A percentile compares a stretch with the other conserved stretches of the same genome.
Evolutionary conservation across 768 basidiomycete species (phyloP).

Genomic region (Boletus sp.): DNA sequence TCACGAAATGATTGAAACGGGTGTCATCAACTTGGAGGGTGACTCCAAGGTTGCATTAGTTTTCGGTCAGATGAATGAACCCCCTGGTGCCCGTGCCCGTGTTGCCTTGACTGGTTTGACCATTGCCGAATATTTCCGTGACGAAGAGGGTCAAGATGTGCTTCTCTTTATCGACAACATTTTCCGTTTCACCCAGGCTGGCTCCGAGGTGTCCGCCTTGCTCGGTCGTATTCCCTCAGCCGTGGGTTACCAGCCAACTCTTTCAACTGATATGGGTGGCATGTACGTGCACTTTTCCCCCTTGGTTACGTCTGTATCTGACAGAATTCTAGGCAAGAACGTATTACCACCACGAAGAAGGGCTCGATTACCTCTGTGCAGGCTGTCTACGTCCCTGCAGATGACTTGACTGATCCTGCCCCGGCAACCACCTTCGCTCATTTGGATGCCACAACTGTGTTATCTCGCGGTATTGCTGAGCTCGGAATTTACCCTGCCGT

Average conservation of each 20-base stretch:
- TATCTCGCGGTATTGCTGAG: conserved; percentile 98
- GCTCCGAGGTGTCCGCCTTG: conserved; percentile 99
- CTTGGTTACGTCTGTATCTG: not conserved
- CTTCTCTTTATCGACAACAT: conserved; percentile 99
- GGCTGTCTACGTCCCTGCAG: conserved; percentile 99
- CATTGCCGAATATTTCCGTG: conserved; percentile 99
- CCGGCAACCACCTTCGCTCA: conserved; percentile 99
- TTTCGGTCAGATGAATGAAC: conserved; percentile 99
- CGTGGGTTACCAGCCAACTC: conserved; percentile 99
- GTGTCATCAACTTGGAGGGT: conserved; percentile 99
- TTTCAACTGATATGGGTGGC: conserved; percentile 99
- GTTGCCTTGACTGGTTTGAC: conserved; percentile 98
- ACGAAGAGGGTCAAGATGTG: conserved; percentile 99
- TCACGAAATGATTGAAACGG: conserved; percentile 99
- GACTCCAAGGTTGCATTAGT: conserved; percentile 99
- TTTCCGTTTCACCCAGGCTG: conserved; percentile 99
- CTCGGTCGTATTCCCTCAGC: conserved; percentile 99
- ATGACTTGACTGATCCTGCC: conserved; percentile 99
- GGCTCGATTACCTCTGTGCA: conserved; percentile 99
- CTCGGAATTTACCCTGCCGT: conserved; percentile 99
- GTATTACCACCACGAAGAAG: conserved; percentile 99
- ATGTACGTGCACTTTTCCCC: conserved; percentile 57
- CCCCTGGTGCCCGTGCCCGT: conserved; percentile 99
- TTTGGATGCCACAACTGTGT: conserved; percentile 99
- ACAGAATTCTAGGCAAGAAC: conserved; percentile 75